Conservation (phyloP, 345 rosid species). For the Euphorbia peplus region DNA sequence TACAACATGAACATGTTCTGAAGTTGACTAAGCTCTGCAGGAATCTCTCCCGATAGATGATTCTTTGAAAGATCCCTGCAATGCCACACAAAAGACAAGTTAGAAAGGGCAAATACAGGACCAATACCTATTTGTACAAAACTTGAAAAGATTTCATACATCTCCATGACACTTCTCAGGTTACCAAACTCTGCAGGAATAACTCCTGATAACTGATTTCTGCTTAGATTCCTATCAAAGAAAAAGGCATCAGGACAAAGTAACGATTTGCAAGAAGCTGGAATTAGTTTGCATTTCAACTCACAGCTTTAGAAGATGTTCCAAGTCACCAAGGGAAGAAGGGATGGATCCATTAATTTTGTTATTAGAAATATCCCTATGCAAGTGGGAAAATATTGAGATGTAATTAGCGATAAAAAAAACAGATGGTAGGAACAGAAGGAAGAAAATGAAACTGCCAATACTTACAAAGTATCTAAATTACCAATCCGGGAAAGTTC, state of each 20-base stretch:
- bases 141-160: constrained; percentile 44
- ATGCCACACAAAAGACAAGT: constrained; percentile 12
- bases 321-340: constrained; percentile 89
- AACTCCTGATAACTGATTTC: constrained; percentile 60
- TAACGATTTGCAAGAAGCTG: constrained; percentile 3
- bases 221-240: constrained; percentile 70
- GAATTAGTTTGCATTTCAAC: constrained; percentile 22
- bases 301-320: constrained; percentile 91
- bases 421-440: constrained; percentile 4
- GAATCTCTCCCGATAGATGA: constrained; percentile 72
- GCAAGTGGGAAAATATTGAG: not conserved
- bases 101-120: constrained; percentile 15
- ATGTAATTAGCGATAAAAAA: constrained; percentile 1
- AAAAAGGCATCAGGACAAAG: constrained; percentile 12
- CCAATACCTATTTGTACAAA: not conserved
- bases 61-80: constrained; percentile 87
- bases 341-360: constrained; percentile 79
- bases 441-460: constrained; percentile 2
- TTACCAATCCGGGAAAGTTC: constrained; percentile 91
- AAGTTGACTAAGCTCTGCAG: constrained; percentile 76
- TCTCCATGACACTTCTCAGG: constrained; percentile 82
- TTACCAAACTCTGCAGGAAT: constrained; percentile 89
- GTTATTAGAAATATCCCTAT: constrained; percentile 85
- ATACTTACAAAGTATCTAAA: constrained; percentile 82
- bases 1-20: constrained; percentile 68